These are phyloP conservation scores for Ophioceras dolichostomum DNA, from an alignment of 2,329 filamentous ascomycete species.

Conservation along the genomic window DNA sequence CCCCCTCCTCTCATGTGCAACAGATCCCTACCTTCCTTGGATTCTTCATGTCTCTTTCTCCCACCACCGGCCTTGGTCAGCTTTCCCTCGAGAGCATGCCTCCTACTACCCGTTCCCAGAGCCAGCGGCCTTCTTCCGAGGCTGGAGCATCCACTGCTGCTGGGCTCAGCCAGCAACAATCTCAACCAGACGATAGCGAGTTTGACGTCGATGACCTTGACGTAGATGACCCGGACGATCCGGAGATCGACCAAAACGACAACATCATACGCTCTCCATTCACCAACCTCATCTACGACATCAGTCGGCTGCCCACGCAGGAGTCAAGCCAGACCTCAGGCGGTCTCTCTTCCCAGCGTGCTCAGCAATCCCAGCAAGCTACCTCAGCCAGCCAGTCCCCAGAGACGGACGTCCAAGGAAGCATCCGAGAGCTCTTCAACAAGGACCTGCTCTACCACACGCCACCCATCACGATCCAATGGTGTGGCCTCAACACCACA, in stretches of 20 bases:
- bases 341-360: slow-evolving; percentile 1
- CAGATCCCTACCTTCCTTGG: no score
- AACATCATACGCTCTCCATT: slow-evolving; percentile 17
- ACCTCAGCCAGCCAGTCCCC: no score
- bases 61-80: slow-evolving; percentile 22
- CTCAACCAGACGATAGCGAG: no score
- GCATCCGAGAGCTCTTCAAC: slow-evolving; percentile 29
- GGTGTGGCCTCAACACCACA: slow-evolving; percentile 21
- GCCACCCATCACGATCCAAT: slow-evolving; percentile 35
- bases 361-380: no score
- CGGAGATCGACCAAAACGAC: no score
- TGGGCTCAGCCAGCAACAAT: no score
- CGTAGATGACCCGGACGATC: slow-evolving; percentile 16
- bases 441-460: slow-evolving; percentile 20
- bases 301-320: slow-evolving; percentile 6
- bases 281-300: slow-evolving; percentile 19
- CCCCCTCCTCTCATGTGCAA: neutral
- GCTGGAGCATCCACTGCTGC: slow-evolving; percentile 9
- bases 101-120: slow-evolving; percentile 18
- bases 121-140: slow-evolving; percentile 12
- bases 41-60: slow-evolving; percentile 12
- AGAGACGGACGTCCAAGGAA: slow-evolving; percentile 1
- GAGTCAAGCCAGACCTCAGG: slow-evolving; percentile 16
- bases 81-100: slow-evolving; percentile 29
- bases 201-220: no score